Base-by-base conservation (phyloP, 2,329 filamentous ascomycete genomes). In the Rachicladosporium sp. region DNA sequence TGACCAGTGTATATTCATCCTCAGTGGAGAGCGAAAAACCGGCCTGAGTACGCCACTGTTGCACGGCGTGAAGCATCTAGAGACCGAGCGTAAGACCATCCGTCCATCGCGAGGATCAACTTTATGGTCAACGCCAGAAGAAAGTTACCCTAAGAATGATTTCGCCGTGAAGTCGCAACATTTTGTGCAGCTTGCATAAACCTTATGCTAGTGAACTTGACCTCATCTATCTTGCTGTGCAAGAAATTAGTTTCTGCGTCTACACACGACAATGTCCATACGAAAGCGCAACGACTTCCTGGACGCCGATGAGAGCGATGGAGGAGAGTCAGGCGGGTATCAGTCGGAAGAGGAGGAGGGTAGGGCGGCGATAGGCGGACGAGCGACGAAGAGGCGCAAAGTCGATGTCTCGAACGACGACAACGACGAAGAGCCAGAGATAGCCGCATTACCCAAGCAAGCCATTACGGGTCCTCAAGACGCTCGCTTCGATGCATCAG, bases 211-310 rank as follows among this genome's bases (percentile, higher is more conserved):
- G 7, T 7, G 23, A 27, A 27, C 23, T 27, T 27, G 23, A 27
- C 23, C 7, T 27, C 23, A 27, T 27, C 3, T 19, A 27, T 27
- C 5, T 27, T 27, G 23, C 23, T 27, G 23, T 27, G 23, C 23
- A 27, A 27, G 23, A 27, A 27, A 2, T 27, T 27, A 8, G 21
- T 6, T 6, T 27, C n/a, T 27, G 23, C 23, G 23, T 2, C 4
- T 30, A 33, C 8, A n/a, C n/a, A n/a, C 33, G 30, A 47, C 21
- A 35, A 86, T 87, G 81, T 61, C 78, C 1, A 67, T 74, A 31
- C 73, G 79, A 54, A 85, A 81, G 55, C 73, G 73, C 49, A 86
- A 86, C 58, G 73, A 82, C 38, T 88, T 80, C 51, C 71, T 88
- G 41, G 66, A 69, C n/a, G 60, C 59, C 12, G 61, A 61, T 15